Evolutionary conservation across 306 rosid genomes (phyloP).

Genomic region (Pterocarpus macrocarpus): DNA sequence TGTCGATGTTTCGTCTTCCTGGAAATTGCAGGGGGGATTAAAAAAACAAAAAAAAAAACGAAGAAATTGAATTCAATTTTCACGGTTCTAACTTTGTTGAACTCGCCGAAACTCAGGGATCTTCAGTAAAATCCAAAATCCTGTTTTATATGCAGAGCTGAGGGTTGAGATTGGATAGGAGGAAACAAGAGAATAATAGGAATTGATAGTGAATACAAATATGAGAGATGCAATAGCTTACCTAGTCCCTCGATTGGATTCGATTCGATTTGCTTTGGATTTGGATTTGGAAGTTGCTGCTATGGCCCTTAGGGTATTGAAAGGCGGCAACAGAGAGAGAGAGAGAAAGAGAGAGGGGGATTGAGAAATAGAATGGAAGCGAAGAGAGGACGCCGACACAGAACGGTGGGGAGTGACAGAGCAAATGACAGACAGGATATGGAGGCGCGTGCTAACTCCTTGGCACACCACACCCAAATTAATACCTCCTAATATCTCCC

Average conservation of each 20-base stretch:
- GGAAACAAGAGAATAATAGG: neutral
- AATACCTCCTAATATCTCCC: neutral
- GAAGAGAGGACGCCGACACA: constrained; percentile 21
- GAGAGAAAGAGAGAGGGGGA: neutral
- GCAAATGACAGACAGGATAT: neutral
- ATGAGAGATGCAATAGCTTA: neutral
- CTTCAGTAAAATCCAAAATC: constrained; percentile 15
- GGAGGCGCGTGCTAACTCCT: constrained; percentile 44
- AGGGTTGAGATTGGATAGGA: neutral
- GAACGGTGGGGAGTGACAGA: constrained; percentile 37
- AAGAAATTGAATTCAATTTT: constrained; percentile 25
- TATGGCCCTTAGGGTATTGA: constrained; percentile 24
- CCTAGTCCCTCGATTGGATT: constrained; percentile 17
- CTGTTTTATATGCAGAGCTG: neutral
- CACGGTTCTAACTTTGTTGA: neutral
- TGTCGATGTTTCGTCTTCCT: neutral
- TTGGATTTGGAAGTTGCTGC: neutral
- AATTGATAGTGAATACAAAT: too few relatives aligned
- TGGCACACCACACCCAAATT: neutral
- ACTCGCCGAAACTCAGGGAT: neutral
- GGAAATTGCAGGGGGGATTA: neutral
- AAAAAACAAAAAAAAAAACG: too few relatives aligned
- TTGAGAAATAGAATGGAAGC: neutral
- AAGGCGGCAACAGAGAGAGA: neutral
- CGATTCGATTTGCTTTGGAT: constrained; percentile 13